These are phyloP conservation scores for Hevea brasiliensis DNA, from an alignment of 345 rosid genomes.

Conservation along the genomic window DNA sequence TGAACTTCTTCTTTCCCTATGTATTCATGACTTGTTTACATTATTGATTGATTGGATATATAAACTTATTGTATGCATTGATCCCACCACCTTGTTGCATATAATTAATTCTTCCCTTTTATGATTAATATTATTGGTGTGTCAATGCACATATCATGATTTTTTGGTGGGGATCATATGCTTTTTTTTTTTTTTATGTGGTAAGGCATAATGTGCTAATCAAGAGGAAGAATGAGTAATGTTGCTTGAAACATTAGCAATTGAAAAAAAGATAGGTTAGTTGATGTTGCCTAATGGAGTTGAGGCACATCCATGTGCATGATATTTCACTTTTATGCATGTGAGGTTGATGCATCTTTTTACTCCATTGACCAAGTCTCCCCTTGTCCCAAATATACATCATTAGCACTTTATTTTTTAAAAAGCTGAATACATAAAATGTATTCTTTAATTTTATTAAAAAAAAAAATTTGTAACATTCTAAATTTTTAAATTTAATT, in stretches of 20 bases:
- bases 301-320: conserved; percentile 26
- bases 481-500: too few species aligned
- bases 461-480: too few species aligned
- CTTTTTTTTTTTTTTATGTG: too few species aligned
- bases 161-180: conserved; percentile 20
- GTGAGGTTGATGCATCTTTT: neutral
- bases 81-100: conserved; percentile 10
- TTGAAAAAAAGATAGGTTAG: conserved; percentile 20
- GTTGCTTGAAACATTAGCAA: conserved; percentile 21
- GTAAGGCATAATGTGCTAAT: conserved; percentile 32
- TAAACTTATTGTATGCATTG: neutral
- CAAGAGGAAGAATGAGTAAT: conserved; percentile 15
- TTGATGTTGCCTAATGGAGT: conserved; percentile 19
- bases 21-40: neutral
- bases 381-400: too few species aligned
- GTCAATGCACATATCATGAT: conserved; percentile 5
- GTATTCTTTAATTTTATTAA: too few species aligned
- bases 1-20: neutral
- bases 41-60: conserved; percentile 25
- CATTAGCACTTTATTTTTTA: too few species aligned
- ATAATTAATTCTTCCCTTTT: neutral
- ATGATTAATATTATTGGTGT: neutral
- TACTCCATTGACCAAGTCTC: too few species aligned
- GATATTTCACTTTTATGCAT: neutral
- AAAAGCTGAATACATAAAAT: too few species aligned